A percentile compares a stretch with the other conserved stretches of the same genome.
Conservation (phyloP, 306 rosid genomes). For the Rosa rugosa region DNA sequence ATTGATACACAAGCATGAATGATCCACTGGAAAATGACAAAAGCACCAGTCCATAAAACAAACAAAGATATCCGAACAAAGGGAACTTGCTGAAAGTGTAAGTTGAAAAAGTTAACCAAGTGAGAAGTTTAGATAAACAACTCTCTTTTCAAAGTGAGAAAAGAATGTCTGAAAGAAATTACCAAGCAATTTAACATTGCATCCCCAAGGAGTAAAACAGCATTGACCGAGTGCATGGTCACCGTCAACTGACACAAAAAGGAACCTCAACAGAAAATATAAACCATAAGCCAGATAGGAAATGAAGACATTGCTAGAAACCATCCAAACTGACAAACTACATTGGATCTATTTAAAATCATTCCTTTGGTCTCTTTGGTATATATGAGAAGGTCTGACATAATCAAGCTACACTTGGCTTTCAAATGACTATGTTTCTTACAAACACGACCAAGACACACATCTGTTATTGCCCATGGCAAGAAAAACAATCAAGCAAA, state of each 20-base stretch:
- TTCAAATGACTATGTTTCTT: neutral
- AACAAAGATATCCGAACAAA: slow-evolving; percentile 64
- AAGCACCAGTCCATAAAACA: slow-evolving; percentile 64
- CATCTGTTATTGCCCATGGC: neutral
- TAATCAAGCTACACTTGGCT: neutral
- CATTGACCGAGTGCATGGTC: slow-evolving; percentile 67
- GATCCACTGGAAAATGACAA: slow-evolving; percentile 63
- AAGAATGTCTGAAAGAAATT: slow-evolving; percentile 21
- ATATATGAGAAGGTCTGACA: neutral
- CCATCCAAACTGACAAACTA: neutral
- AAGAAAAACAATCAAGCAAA: neutral
- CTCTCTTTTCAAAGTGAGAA: neutral
- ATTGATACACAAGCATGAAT: slow-evolving; percentile 52
- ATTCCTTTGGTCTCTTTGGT: neutral
- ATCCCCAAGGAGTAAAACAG: slow-evolving; percentile 68
- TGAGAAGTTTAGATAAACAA: slow-evolving; percentile 19
- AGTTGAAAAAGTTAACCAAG: slow-evolving; percentile 27
- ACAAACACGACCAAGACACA: too few species aligned
- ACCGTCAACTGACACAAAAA: slow-evolving; percentile 61
- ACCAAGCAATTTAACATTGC: slow-evolving; percentile 78
- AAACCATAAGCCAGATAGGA: neutral
- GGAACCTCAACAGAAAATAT: neutral
- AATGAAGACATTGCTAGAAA: neutral
- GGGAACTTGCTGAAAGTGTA: slow-evolving; percentile 49
- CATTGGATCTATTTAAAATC: neutral